Evolutionary conservation across 169 alveolate species (phyloP).

Genomic region (Plasmodium knowlesi): DNA sequence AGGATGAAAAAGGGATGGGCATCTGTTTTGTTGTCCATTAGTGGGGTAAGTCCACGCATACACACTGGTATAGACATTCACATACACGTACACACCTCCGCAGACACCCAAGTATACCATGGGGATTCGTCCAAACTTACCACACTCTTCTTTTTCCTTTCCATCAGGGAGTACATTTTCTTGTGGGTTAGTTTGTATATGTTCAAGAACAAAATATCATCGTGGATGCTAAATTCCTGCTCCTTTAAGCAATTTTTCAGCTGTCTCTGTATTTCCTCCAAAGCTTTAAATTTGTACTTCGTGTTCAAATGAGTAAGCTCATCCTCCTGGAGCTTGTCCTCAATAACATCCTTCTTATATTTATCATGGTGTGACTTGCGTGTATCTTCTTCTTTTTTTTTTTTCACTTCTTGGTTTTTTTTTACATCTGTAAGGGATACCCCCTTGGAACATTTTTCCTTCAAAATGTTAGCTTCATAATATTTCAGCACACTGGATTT

Average conservation of each 20-base stretch:
- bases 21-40: neutral
- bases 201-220: slow-evolving; percentile 49
- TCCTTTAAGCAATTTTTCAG: slow-evolving; percentile 12
- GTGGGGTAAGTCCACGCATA: neutral
- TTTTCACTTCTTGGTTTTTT: neutral
- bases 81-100: neutral
- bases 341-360: neutral
- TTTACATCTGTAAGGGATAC: neutral
- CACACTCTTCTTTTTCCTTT: slow-evolving; percentile 7
- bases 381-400: neutral
- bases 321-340: neutral
- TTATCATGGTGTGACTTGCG: neutral
- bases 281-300: slow-evolving; percentile 13
- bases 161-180: slow-evolving; percentile 36
- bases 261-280: slow-evolving; percentile 47
- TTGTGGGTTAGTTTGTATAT: slow-evolving; percentile 61
- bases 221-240: slow-evolving; percentile 20
- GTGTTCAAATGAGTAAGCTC: slow-evolving; percentile 34
- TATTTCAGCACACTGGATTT: slow-evolving; percentile 56
- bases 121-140: slow-evolving; percentile 28
- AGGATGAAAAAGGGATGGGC: neutral
- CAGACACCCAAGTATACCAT: neutral
- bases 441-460: neutral
- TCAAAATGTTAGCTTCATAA: slow-evolving; percentile 54
- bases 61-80: neutral